Base-by-base conservation (phyloP, 768 basidiomycete genomes). In the Galerina marginata region DNA sequence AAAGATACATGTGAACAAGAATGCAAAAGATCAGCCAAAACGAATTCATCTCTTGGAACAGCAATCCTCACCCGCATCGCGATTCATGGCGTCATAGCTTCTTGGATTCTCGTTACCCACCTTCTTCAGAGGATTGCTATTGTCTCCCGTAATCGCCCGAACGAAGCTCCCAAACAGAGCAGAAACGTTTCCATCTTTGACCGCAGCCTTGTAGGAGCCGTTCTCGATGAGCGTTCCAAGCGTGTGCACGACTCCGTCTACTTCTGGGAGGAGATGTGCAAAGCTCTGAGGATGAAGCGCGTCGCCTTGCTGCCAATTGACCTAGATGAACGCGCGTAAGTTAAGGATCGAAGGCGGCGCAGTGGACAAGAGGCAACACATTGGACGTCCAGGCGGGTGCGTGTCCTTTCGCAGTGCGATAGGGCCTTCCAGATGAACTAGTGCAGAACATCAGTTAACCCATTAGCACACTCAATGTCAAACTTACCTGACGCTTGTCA, bases 161-260 rank as follows among this genome's bases (percentile, higher is more conserved):
- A 66, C 67, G 36, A 91, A 67, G 55, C 80, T 82, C 56, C 80
- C 74, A 57, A 83, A 56, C 38, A 91, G 74, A 10, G 79, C 81
- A 14, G 81, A 65, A 25, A 89, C 48, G 69, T 91, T 79, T 11
- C 87, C 87, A 53, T 81, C 79, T 61, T 80, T 79, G 45, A 98
- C 65, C 39, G 87, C 84, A 39, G 79, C 72, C 74, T 99, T 99
- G 81, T 99, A 99, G 45, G 75, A 79, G 16, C 81, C 79, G 67
- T 88, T 86, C 70, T 96, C 93, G 36, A 99, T 79, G 50, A 99
- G 85, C 9, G 90, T 93, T 46, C 97, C 97, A 16, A 99, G 81
- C 1, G 97, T 96, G 72, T 98, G 95, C 39, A 99, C 94, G 29
- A 99, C 90, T 1, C 90, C 93, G 23, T 84, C 84, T 25, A 83